Evolutionary conservation across 2,329 filamentous ascomycete genomes (phyloP).

Genomic region (Epicoccum sorghinum): DNA sequence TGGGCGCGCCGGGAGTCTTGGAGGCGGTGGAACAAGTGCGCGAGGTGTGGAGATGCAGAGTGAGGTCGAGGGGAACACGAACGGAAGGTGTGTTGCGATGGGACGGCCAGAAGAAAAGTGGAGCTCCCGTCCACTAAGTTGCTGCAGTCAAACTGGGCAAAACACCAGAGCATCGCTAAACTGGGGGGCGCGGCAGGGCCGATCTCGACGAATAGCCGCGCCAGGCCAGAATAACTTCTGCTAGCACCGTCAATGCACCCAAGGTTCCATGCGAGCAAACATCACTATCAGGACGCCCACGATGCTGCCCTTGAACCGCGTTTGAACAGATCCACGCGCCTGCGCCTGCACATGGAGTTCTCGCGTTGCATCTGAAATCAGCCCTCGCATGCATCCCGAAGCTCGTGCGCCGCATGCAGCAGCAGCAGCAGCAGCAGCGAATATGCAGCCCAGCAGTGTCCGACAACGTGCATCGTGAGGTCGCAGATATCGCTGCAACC

Average conservation of each 20-base stretch:
- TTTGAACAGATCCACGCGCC: not conserved
- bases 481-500: too few relatives aligned
- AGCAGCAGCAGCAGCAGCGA: not conserved
- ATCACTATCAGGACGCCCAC: not conserved
- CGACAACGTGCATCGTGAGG: too few relatives aligned
- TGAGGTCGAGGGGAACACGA: slow-evolving; percentile 8
- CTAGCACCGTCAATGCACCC: slow-evolving; percentile 1
- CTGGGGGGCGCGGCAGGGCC: not conserved
- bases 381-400: not conserved
- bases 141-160: not conserved
- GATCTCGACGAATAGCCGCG: not conserved
- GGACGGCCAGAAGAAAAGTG: not conserved
- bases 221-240: not conserved
- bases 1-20: slow-evolving; percentile 20
- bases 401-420: not conserved
- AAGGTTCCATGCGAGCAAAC: not conserved
- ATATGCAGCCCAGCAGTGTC: too few relatives aligned
- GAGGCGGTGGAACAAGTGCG: not conserved
- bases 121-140: not conserved
- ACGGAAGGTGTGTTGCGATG: slow-evolving; percentile 5
- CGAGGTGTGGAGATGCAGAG: slow-evolving; percentile 4
- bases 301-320: too few relatives aligned
- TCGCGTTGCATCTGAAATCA: not conserved
- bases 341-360: not conserved
- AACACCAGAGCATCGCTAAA: not conserved